Evolutionary conservation across 2,329 filamentous ascomycete genomes (phyloP).

Genomic region (Penicillium nordicum): DNA sequence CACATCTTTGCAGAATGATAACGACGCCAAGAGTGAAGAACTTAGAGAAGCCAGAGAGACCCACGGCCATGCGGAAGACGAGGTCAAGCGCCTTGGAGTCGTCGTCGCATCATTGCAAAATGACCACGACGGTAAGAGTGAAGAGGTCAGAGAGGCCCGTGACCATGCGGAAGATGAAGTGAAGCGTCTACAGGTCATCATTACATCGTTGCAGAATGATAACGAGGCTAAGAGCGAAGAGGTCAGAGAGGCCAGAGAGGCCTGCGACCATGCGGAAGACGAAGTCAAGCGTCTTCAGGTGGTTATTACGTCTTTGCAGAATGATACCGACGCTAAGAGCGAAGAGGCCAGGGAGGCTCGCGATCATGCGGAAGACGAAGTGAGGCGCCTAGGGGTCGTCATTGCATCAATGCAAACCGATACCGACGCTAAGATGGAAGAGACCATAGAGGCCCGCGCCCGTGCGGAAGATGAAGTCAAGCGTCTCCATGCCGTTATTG

Average conservation of each 20-base stretch:
- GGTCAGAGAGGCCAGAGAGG: not conserved
- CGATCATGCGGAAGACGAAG: slow-evolving; percentile 24
- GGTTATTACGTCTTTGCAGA: slow-evolving; percentile 13
- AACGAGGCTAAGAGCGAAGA: not conserved
- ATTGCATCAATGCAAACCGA: not conserved
- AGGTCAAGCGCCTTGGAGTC: not conserved
- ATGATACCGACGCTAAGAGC: slow-evolving; percentile 12
- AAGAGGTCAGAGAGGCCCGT: not conserved
- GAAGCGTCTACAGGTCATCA: not conserved
- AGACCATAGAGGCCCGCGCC: not conserved
- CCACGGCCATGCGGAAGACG: not conserved
- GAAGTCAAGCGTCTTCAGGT: slow-evolving; percentile 14
- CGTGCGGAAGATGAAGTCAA: slow-evolving; percentile 4
- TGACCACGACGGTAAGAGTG: not conserved
- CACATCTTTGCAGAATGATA: not conserved
- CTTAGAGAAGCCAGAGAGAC: not conserved
- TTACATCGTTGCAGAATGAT: not conserved
- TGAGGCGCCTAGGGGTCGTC: slow-evolving; percentile 24
- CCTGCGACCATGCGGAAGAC: slow-evolving; percentile 10
- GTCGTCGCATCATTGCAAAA: not conserved
- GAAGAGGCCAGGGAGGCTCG: slow-evolving; percentile 18
- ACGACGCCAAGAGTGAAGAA: not conserved
- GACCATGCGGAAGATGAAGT: not conserved
- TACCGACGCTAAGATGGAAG: not conserved
- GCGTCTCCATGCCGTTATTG: not conserved